Percentiles rank a stretch among this genome's conserved stretches.
phyloP scores from a whole-genome alignment of 2,329 filamentous ascomycete species.

The Colletotrichum simmondsii region DNA sequence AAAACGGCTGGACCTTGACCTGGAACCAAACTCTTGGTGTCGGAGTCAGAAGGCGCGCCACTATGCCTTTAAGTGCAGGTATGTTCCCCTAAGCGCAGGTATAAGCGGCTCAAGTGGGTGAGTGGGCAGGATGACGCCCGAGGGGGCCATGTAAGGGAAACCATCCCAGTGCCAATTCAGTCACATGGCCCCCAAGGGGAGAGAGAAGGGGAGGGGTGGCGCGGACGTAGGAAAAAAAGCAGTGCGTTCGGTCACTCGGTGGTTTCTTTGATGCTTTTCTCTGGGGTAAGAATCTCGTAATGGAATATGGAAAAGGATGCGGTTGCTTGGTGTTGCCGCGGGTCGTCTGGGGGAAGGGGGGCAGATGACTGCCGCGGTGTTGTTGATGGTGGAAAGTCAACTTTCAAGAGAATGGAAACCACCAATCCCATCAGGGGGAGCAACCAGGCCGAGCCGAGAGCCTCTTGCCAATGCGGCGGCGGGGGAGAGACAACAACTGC shows the following conservation, averaged over 20 bases:
- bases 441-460: neutral
- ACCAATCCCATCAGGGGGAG: neutral
- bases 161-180: conserved; percentile 39
- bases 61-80: conserved; percentile 34
- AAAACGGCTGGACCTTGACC: conserved; percentile 21
- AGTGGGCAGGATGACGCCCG: conserved; percentile 37
- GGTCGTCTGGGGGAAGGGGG: neutral
- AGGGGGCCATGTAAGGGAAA: conserved; percentile 34
- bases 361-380: neutral
- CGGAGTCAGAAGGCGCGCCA: conserved; percentile 29
- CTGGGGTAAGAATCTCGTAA: conserved; percentile 26
- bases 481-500: neutral
- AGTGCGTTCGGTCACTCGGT: conserved; percentile 13
- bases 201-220: conserved; percentile 10
- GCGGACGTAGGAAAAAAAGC: conserved; percentile 40
- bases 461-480: neutral
- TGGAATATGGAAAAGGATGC: neutral
- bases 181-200: conserved; percentile 35
- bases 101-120: conserved; percentile 36
- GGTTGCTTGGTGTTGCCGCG: neutral
- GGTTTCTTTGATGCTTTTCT: conserved; percentile 3
- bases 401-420: neutral
- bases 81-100: conserved; percentile 39
- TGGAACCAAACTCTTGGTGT: conserved; percentile 33
- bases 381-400: neutral